These are phyloP conservation scores for Cladosporium sp. DNA, from an alignment of 2,329 filamentous ascomycete species.

Conservation along the genomic window DNA sequence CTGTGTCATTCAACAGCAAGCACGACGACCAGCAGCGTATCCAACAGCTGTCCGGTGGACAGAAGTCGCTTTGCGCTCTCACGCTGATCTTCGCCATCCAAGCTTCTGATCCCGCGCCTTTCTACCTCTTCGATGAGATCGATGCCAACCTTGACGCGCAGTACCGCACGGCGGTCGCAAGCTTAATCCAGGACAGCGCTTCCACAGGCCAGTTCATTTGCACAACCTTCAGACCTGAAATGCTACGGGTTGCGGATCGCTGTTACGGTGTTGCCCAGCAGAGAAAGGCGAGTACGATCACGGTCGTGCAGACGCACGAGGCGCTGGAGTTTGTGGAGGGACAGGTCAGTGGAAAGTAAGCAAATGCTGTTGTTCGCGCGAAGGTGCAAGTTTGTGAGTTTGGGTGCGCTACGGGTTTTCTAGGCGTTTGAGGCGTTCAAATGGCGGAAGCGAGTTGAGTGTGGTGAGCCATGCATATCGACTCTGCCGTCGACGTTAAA, in stretches of 20 bases:
- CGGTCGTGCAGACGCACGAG: conserved; percentile 83
- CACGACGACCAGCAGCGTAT: conserved; percentile 98
- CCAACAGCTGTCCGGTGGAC: conserved; percentile 92
- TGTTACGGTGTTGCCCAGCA: conserved; percentile 93
- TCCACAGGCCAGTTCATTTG: conserved; percentile 84
- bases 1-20: conserved; percentile 97
- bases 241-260: conserved; percentile 92
- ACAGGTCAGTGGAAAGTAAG: conserved; percentile 55
- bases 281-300: conserved; percentile 92
- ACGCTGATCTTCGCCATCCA: conserved; percentile 99
- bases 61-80: conserved; percentile 94
- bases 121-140: conserved; percentile 99
- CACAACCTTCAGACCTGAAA: conserved; percentile 97
- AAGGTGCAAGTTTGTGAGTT: neutral
- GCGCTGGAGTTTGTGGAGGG: conserved; percentile 94
- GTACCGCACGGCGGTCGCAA: conserved; percentile 92
- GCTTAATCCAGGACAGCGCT: conserved; percentile 68
- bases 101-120: conserved; percentile 92
- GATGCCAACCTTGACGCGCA: conserved; percentile 98
- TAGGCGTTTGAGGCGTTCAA: neutral
- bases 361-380: neutral
- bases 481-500: neutral
- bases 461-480: neutral
- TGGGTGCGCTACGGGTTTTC: neutral
- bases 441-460: neutral